Base-by-base conservation (phyloP, 2,329 filamentous ascomycete genomes). In the Colletotrichum tanaceti region DNA sequence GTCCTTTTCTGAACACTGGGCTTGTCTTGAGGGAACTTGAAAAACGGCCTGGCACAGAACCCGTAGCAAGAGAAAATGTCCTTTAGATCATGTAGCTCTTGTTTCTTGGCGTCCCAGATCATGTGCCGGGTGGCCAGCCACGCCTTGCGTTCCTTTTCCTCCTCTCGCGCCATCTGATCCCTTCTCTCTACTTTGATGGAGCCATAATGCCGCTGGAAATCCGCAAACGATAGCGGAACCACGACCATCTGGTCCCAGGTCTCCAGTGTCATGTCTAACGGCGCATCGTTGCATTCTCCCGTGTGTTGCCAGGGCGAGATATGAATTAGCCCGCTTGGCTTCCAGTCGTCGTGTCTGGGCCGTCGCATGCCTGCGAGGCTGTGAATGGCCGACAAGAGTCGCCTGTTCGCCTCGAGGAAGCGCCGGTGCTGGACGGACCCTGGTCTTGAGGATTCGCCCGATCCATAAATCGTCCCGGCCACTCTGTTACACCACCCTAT, bases 371-470 rank as follows among this genome's bases (percentile, higher is more conserved):
- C 65, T 4, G 61, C 54, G 2, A 68, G 28, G 5, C 46, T 68
- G 6, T 46, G 46, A 0, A 68, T 65, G 6, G 65, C 65, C 20
- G 60, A 65, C 32, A 64, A 28, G n/a, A 68, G 9, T 13, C 47
- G 28, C 39, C 61, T 58, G 47, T 58, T 65, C 10, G 65, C 65
- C 61, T 53, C 60, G 53, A 68, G 22, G 41, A 58, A 43, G 14
- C 65, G 61, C 9, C 44, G n/a, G 53, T 68, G 41, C 2, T 32
- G 39, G 22, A 58, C 47, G 5, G 46, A 47, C 7, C 61, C 65
- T 18, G 3, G 9, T n/a, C 11, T 14, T 9, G 32, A 16, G 28
- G n/a, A 6, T 7, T 20, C 7, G 0, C 35, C 1, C 5, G 28
- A 9, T 2, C n/a, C 18, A 14, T 32, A 64, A 14, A 64, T 47